Conservation (phyloP, 2,329 filamentous ascomycete species). For the Huntiella savannae region DNA sequence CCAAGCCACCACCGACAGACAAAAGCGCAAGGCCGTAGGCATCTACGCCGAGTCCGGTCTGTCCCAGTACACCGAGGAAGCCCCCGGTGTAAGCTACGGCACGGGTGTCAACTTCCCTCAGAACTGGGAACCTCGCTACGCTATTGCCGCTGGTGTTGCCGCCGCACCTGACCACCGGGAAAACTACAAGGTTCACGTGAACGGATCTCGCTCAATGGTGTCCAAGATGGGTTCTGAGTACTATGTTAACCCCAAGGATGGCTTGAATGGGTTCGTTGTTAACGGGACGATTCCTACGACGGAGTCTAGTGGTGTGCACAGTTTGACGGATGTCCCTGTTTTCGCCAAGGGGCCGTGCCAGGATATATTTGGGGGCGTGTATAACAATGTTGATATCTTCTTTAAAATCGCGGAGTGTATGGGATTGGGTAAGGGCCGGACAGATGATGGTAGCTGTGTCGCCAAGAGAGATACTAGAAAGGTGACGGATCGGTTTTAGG, state of each 20-base stretch:
- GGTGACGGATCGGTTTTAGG: constrained; percentile 9
- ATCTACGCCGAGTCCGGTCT: constrained; percentile 54
- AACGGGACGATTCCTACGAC: constrained; percentile 54
- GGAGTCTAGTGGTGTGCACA: constrained; percentile 53
- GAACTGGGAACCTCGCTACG: constrained; percentile 74
- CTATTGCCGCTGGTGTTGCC: constrained; percentile 52
- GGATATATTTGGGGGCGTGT: constrained; percentile 53
- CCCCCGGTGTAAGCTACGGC: constrained; percentile 44
- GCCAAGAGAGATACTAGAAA: constrained; percentile 6
- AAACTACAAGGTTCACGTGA: constrained; percentile 52
- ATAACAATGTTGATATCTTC: constrained; percentile 53
- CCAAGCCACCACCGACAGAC: constrained; percentile 43
- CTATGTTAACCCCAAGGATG: constrained; percentile 51
- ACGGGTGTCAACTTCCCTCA: constrained; percentile 60
- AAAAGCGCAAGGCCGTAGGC: constrained; percentile 59
- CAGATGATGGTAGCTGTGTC: constrained; percentile 2
- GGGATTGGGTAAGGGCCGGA: constrained; percentile 25
- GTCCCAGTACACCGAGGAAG: constrained; percentile 50
- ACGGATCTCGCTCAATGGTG: constrained; percentile 43
- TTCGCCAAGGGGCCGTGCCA: constrained; percentile 66
- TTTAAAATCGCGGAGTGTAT: constrained; percentile 54
- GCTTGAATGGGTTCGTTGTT: constrained; percentile 45
- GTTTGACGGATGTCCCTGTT: constrained; percentile 58
- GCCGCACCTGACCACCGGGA: constrained; percentile 60
- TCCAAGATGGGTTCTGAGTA: constrained; percentile 34